These are phyloP conservation scores for Acrocalymma vagum DNA, from an alignment of 2,329 filamentous ascomycete species.

Conservation along the genomic window DNA sequence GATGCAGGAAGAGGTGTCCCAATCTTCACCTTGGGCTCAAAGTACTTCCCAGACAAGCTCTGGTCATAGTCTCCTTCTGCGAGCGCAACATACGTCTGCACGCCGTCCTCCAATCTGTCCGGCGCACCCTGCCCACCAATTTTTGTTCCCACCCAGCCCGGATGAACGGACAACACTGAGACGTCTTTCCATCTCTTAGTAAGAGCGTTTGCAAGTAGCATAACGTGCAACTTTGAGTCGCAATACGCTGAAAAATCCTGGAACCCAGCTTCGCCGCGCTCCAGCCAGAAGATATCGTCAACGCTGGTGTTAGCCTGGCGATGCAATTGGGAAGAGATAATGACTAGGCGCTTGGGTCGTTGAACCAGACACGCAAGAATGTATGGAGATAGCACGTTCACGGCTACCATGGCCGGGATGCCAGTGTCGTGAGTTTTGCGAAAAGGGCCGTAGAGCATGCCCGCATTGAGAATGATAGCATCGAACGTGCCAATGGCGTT, in stretches of 20 bases:
- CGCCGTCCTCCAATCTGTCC: constrained; percentile 56
- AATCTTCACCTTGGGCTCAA: constrained; percentile 36
- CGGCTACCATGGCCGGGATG: constrained; percentile 60
- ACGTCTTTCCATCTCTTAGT: constrained; percentile 56
- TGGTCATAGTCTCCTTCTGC: constrained; percentile 50
- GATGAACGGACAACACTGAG: constrained; percentile 58
- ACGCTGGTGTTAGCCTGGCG: constrained; percentile 55
- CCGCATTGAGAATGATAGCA: constrained; percentile 67
- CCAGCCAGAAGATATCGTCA: constrained; percentile 50
- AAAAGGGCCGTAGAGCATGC: constrained; percentile 55
- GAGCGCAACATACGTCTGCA: constrained; percentile 59
- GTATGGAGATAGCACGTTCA: constrained; percentile 67
- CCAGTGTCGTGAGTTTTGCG: constrained; percentile 56
- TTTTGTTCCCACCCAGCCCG: constrained; percentile 65
- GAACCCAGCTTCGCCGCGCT: constrained; percentile 44
- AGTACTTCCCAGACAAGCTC: constrained; percentile 52
- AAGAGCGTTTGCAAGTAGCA: constrained; percentile 65
- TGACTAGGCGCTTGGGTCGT: constrained; percentile 60
- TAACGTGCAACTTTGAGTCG: constrained; percentile 65
- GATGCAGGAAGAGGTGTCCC: constrained; percentile 34
- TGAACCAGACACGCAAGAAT: constrained; percentile 62
- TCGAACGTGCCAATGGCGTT: constrained; percentile 62
- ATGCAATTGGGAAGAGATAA: constrained; percentile 62
- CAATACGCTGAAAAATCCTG: constrained; percentile 55
- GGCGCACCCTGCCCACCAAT: constrained; percentile 61